These are phyloP conservation scores for Vitis rotundifolia DNA, from an alignment of 164 flowering plant genomes.

Conservation along the genomic window DNA sequence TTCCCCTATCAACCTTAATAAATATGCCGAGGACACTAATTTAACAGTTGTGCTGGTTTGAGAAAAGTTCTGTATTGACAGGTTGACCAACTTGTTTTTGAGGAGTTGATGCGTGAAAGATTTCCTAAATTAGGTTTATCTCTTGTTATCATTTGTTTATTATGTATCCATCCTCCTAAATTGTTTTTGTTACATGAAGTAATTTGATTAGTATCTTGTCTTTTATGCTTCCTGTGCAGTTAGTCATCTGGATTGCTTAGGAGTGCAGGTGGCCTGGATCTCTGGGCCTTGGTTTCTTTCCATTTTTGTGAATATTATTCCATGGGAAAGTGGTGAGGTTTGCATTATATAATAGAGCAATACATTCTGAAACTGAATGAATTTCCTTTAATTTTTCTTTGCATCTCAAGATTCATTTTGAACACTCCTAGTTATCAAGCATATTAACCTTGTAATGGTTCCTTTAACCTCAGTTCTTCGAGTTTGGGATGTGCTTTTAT, in stretches of 20 bases:
- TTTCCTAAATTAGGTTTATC: slow-evolving; percentile 81
- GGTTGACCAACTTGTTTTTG: slow-evolving; percentile 98
- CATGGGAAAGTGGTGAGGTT: slow-evolving; percentile 94
- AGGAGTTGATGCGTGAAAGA: slow-evolving; percentile 88
- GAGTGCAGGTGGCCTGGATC: slow-evolving; percentile 96
- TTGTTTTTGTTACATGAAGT: neutral
- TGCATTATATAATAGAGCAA: slow-evolving; percentile 10
- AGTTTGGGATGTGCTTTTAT: slow-evolving; percentile 96
- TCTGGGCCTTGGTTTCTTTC: slow-evolving; percentile 98
- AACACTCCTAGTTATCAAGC: neutral
- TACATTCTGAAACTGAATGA: neutral
- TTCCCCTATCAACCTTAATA: neutral
- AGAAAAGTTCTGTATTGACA: slow-evolving; percentile 22
- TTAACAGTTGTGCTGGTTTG: neutral
- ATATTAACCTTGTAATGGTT: slow-evolving; percentile 13
- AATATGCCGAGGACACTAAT: neutral
- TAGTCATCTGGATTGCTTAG: slow-evolving; percentile 93
- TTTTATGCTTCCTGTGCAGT: slow-evolving; percentile 60
- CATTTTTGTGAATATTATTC: slow-evolving; percentile 94
- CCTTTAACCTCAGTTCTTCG: slow-evolving; percentile 75
- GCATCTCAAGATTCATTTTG: neutral
- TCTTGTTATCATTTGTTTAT: slow-evolving; percentile 3
- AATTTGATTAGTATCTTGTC: neutral
- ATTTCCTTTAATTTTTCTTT: neutral
- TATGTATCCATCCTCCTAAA: neutral